These are phyloP conservation scores for Sporobolomyces roseus DNA, from an alignment of 768 basidiomycete species.

Conservation along the genomic window DNA sequence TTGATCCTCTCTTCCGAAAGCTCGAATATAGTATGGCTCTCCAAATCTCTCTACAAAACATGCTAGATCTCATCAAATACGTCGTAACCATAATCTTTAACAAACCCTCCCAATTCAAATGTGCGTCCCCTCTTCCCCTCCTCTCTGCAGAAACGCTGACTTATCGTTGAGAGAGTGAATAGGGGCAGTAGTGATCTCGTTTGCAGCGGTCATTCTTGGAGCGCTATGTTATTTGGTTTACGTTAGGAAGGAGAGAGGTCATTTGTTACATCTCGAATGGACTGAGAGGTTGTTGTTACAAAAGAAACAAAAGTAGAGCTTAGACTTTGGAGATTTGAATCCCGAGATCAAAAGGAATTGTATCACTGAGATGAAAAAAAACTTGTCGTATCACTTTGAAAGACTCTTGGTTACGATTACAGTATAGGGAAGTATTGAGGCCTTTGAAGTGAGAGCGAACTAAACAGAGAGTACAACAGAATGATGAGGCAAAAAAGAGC, in stretches of 20 bases:
- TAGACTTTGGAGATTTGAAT: too few species aligned
- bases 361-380: too few species aligned
- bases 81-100: slow-evolving; percentile 50
- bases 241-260: slow-evolving; percentile 43
- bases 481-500: too few species aligned
- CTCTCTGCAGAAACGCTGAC: not conserved
- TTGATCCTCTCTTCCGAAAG: not conserved
- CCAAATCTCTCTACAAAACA: slow-evolving; percentile 52
- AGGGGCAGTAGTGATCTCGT: slow-evolving; percentile 51
- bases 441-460: too few species aligned
- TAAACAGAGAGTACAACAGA: too few species aligned
- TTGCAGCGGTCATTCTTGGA: slow-evolving; percentile 47
- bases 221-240: slow-evolving; percentile 37
- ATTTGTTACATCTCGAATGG: slow-evolving; percentile 43
- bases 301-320: not conserved
- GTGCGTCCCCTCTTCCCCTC: not conserved
- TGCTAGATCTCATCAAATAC: slow-evolving; percentile 48
- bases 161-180: not conserved
- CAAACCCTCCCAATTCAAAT: slow-evolving; percentile 44
- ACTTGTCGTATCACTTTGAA: too few species aligned
- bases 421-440: too few species aligned
- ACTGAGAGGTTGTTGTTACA: slow-evolving; percentile 12
- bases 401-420: too few species aligned
- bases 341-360: too few species aligned
- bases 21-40: slow-evolving; percentile 45